Evolutionary conservation across 2,329 filamentous ascomycete genomes (phyloP).

Genomic region (Colletotrichum chlorophyti): DNA sequence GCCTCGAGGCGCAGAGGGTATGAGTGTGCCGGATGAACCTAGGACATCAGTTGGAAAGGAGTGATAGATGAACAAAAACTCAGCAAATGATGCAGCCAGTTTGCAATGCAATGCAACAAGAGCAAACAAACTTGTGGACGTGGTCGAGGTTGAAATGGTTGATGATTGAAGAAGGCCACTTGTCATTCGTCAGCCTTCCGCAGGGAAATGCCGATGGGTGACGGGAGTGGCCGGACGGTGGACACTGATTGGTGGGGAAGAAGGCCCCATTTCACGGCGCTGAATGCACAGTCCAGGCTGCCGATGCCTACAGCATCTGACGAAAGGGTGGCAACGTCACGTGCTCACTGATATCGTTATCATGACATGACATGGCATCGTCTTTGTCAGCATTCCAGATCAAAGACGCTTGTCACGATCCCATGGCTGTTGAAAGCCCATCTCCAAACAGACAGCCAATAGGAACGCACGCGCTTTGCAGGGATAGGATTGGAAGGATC

Average conservation of each 20-base stretch:
- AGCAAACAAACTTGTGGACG: not conserved
- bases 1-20: constrained; percentile 8
- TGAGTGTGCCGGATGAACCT: not conserved
- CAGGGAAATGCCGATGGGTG: constrained; percentile 18
- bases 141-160: not conserved
- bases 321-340: too few species aligned
- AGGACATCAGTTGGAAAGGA: constrained; percentile 15
- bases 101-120: not conserved
- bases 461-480: not conserved
- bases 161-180: constrained; percentile 4
- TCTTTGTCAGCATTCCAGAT: not conserved
- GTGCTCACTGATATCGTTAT: not conserved
- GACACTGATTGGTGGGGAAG: constrained; percentile 27
- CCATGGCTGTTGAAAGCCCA: too few species aligned
- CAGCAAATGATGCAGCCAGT: not conserved
- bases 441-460: too few species aligned
- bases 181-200: constrained; percentile 26
- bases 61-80: not conserved
- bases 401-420: not conserved
- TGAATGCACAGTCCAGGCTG: constrained; percentile 1
- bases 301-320: too few species aligned
- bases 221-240: constrained; percentile 12
- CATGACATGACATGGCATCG: not conserved
- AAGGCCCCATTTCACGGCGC: too few species aligned
- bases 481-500: constrained; percentile 7